Evolutionary conservation across 192 early-diverging fungal genomes (phyloP).

Genomic region (Jimgerdemannia flammicorona): DNA sequence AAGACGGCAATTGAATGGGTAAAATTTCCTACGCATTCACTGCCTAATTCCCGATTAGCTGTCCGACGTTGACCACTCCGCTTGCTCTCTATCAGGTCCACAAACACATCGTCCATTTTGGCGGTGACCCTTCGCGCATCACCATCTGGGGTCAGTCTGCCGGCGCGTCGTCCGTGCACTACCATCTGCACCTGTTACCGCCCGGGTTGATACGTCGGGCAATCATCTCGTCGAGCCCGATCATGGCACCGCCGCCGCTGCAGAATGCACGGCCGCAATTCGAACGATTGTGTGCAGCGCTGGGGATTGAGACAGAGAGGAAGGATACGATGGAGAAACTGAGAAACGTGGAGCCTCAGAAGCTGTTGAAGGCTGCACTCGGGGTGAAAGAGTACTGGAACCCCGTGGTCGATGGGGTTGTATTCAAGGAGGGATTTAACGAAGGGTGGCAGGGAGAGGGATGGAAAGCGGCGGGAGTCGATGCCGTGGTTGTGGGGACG

Average conservation of each 20-base stretch:
- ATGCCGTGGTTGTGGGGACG: background rate
- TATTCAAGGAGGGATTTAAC: background rate
- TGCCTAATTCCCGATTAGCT: background rate
- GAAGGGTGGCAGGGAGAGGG: background rate
- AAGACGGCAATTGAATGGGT: slow-evolving; percentile 3
- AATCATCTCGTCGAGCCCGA: background rate
- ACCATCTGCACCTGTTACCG: slow-evolving; percentile 15
- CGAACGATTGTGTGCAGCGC: background rate
- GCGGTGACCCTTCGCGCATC: background rate
- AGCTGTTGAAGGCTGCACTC: background rate
- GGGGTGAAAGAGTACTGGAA: background rate
- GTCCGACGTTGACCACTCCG: background rate
- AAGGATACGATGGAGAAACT: background rate
- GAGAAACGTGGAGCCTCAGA: background rate
- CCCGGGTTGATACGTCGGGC: background rate
- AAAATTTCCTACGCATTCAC: background rate
- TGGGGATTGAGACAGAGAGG: background rate
- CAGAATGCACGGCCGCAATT: background rate
- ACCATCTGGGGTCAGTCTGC: background rate
- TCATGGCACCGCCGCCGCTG: background rate
- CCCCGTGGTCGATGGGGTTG: background rate
- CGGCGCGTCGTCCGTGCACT: background rate
- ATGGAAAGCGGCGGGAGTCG: background rate
- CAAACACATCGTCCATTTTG: background rate
- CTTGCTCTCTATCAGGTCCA: background rate